These are phyloP conservation scores for Colletotrichum sp. DNA, from an alignment of 2,329 filamentous ascomycete species.

Conservation along the genomic window DNA sequence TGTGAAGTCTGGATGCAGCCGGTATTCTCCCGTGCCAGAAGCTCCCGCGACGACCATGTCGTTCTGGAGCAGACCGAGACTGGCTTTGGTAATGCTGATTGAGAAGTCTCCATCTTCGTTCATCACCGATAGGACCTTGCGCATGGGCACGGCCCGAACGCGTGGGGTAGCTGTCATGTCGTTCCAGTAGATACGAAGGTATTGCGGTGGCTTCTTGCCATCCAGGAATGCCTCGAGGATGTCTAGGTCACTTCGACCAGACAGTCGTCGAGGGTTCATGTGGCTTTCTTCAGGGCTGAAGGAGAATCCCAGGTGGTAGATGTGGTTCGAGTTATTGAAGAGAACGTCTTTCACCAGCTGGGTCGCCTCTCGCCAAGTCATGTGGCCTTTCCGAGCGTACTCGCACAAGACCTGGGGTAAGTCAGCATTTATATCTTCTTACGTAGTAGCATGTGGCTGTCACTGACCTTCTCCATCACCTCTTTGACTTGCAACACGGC, in stretches of 20 bases:
- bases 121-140: conserved; percentile 55
- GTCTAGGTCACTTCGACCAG: conserved; percentile 35
- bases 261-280: not conserved
- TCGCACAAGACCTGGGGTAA: conserved; percentile 63
- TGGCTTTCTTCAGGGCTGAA: conserved; percentile 34
- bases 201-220: conserved; percentile 60
- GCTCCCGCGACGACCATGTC: conserved; percentile 62
- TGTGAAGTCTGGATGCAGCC: conserved; percentile 68
- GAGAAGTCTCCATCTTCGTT: conserved; percentile 46
- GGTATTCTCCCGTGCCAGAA: conserved; percentile 68
- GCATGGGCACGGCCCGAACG: conserved; percentile 70
- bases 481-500: conserved; percentile 76
- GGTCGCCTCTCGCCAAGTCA: conserved; percentile 67
- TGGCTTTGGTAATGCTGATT: conserved; percentile 68
- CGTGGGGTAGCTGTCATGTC: conserved; percentile 77
- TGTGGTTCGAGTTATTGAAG: conserved; percentile 77
- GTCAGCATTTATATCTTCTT: conserved; percentile 3
- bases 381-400: conserved; percentile 67
- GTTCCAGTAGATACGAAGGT: conserved; percentile 77
- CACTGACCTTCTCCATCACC: conserved; percentile 66
- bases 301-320: conserved; percentile 68
- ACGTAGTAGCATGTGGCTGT: fast-evolving
- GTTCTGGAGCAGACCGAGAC: conserved; percentile 71
- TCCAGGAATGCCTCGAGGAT: conserved; percentile 47
- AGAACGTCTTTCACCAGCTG: conserved; percentile 70